Percentiles rank a stretch among this genome's conserved stretches.
Evolutionary conservation across 1,284 basidiomycete genomes (phyloP).

Genomic region (Papiliotrema flavescens): DNA sequence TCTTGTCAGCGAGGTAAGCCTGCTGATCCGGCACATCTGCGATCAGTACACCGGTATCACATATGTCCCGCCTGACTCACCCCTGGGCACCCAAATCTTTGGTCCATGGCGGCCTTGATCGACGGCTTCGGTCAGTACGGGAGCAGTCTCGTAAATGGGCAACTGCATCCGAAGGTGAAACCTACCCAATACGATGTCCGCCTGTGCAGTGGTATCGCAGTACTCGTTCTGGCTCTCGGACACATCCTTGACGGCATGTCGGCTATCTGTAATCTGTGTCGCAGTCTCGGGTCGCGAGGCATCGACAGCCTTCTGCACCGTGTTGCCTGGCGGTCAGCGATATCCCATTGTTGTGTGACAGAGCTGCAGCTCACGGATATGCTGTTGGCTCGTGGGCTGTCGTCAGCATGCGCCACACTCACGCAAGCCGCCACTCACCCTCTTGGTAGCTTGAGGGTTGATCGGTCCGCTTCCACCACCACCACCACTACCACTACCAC

Average conservation of each 20-base stretch:
- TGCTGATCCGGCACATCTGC: conserved; percentile 19
- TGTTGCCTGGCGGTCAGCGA: conserved; percentile 18
- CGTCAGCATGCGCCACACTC: background rate
- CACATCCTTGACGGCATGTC: conserved; percentile 65
- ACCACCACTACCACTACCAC: background rate
- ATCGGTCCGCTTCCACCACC: background rate
- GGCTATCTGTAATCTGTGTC: conserved; percentile 58
- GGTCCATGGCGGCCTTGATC: conserved; percentile 38
- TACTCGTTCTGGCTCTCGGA: conserved; percentile 74
- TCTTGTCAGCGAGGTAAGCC: conserved; percentile 24
- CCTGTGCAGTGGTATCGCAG: conserved; percentile 72
- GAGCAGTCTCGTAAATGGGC: background rate
- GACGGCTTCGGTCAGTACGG: conserved; percentile 1
- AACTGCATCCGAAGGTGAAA: background rate
- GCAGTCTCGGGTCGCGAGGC: conserved; percentile 67
- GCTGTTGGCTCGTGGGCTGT: background rate
- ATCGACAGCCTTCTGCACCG: conserved; percentile 65
- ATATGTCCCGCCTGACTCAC: conserved; percentile 48
- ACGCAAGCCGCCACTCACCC: background rate
- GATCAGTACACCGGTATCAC: conserved; percentile 1
- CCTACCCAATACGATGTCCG: conserved; percentile 63
- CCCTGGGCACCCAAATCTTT: conserved; percentile 66
- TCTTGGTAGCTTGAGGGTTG: conserved; percentile 2
- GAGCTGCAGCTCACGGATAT: conserved; percentile 3
- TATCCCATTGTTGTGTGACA: background rate